Evolutionary conservation across 1,139 yeast genomes (phyloP), one percentile per base, ranked within the genome.

Genomic region (Debaryomyces psychrophilus): DNA sequence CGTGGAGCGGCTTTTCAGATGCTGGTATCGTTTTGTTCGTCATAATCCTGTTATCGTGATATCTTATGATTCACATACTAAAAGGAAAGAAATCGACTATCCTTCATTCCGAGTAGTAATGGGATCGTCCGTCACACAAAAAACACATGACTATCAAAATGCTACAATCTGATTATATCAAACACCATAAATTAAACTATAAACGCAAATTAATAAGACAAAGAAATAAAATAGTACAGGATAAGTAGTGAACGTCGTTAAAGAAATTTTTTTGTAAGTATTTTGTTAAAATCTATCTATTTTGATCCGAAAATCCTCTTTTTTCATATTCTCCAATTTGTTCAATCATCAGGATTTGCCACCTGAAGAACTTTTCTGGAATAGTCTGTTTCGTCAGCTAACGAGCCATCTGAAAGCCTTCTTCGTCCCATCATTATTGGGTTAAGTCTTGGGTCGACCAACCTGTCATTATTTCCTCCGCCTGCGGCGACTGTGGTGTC

Each of bases 381-480:
- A 65, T 86, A 86, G 62, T 87, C 93, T 9, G 87, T 79, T 53
- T 86, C 90, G 61, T 87, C 95, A 11, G 90, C 92, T 51, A 87
- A 72, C 20, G 87, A 79, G 11, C 90, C 92, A 59, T 85, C 90
- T 49, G 86, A 79, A 47, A 86, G 69, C 52, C 95, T 74, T 51
- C 90, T 79, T 62, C 88, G 82, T 22, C 89, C 90, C 65, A 86
- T 72, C 83, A 85, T 81, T 40, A 80, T 73, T 2, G 89, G 87
- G 59, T 83, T 82, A 51, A 83, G 67, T 49, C 89, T 71, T 40
- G 85, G 88, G 63, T 76, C 81, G 4, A 64, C 65, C 44, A 71
- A 60, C 23, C 61, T 71, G 12, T 51, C 49, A 14, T 51, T 47
- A 33, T 47, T 44, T 14, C 45, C 51, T 23, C 52, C 65, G 20